Base-by-base conservation (phyloP, 345 rosid species). In the Salix udensis region DNA sequence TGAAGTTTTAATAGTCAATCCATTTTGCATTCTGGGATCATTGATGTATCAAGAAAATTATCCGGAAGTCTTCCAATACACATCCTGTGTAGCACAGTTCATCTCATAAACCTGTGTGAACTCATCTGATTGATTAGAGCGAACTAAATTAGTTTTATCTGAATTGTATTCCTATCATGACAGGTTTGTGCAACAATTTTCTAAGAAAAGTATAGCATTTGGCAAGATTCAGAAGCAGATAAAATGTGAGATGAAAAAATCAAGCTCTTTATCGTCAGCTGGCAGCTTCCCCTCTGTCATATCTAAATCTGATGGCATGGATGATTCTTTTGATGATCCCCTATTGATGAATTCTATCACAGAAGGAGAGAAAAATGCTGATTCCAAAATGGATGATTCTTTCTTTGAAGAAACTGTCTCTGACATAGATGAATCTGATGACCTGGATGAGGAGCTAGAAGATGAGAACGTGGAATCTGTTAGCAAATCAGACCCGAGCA, bases 151-250 rank as follows among this genome's bases (percentile, higher is more conserved):
- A 34, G 53, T 62, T 71, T 74, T 50, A 55, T 74, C 50, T 65
- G 72, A 67, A 73, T 40, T 40, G 61, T 19, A 50, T 24, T 50
- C 34, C 31, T 71, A 12, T 58, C 70, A 36, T 77, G 68, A 76
- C 87, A 95, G 98, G 89, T 95, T 95, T 82, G 87, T 90, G 68
- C 85, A 80, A 64, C 78, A 75, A 70, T 95, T 91, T 81, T 83
- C 84, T 37, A 79, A 86, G 82, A 80, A 84, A 71, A 84, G 74
- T 15, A 66, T 95, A 46, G 58, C 78, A 31, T 95, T 95, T 86
- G 97, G 98, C 14, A 91, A 82, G 82, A 85, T 90, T 82, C 80
- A 88, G 76, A 91, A 89, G 89, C 92, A 83, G 76, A 88, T 95
- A 73, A 91, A 81, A 79, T 93, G 96, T 79, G 86, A 82, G 82